Conservation (phyloP, 306 rosid genomes). For the Malus domestica region DNA sequence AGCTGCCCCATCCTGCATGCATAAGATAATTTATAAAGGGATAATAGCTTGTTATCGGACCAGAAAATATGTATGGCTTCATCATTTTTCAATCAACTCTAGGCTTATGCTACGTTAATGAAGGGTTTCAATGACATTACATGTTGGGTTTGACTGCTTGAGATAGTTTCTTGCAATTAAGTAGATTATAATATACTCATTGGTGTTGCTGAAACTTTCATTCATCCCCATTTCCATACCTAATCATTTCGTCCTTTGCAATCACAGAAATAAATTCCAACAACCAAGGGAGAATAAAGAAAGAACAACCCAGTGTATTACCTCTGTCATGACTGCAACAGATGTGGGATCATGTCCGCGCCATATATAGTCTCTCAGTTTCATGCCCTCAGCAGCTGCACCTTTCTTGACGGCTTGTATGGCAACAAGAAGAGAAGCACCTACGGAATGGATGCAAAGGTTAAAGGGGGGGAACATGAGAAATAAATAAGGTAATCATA, state of each 20-base stretch:
- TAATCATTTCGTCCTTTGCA: not conserved
- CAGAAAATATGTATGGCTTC: not conserved
- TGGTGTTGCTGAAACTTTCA: not conserved
- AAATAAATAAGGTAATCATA: conserved; percentile 4
- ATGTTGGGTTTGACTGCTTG: not conserved
- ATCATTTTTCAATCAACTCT: not conserved
- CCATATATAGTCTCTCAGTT: too few relatives aligned
- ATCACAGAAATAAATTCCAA: not conserved
- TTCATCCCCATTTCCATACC: not conserved
- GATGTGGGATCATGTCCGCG: too few relatives aligned
- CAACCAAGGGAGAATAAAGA: not conserved
- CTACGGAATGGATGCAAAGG: conserved; percentile 16
- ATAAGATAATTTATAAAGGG: conserved; percentile 1
- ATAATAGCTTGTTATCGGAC: not conserved
- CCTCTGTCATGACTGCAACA: conserved; percentile 15
- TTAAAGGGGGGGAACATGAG: not conserved
- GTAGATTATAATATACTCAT: not conserved
- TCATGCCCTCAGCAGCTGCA: too few relatives aligned
- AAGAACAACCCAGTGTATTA: conserved; percentile 13
- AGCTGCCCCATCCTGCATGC: conserved; percentile 23
- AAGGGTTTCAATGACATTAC: not conserved
- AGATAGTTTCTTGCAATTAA: not conserved
- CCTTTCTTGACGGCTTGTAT: too few relatives aligned
- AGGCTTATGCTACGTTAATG: not conserved
- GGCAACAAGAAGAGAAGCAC: too few relatives aligned